phyloP scores from a whole-genome alignment of 768 basidiomycete genomes.

The Russula olivacea region DNA sequence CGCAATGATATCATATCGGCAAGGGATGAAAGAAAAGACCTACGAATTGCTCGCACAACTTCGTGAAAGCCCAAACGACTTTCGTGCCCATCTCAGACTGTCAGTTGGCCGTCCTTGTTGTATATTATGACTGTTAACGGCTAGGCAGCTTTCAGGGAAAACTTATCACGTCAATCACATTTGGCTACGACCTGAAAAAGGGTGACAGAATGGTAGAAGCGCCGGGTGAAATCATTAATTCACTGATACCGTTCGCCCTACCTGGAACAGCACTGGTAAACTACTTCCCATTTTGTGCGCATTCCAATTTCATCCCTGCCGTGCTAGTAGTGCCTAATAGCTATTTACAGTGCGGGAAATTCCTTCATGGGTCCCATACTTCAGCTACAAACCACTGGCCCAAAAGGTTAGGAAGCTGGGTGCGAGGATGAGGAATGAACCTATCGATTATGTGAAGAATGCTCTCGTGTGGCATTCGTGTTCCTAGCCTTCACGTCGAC shows the following conservation, averaged over 20 bases:
- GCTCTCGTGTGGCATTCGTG: not conserved
- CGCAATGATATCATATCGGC: not conserved
- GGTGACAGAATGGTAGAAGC: not conserved
- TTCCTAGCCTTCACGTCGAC: not conserved
- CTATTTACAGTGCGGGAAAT: not conserved
- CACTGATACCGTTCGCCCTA: not conserved
- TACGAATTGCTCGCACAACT: not conserved
- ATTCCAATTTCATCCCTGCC: too few species aligned
- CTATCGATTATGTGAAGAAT: not conserved
- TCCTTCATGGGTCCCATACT: conserved; percentile 11
- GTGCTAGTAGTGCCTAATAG: not conserved
- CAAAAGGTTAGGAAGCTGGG: not conserved
- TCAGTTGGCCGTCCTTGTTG: not conserved
- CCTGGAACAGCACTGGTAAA: conserved; percentile 13
- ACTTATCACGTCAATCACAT: conserved; percentile 2
- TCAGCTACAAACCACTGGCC: not conserved
- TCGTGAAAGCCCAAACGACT: not conserved
- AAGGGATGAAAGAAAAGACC: not conserved
- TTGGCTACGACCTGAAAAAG: conserved; percentile 8
- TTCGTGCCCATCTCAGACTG: not conserved
- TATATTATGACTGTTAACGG: not conserved
- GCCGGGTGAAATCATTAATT: not conserved
- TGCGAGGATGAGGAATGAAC: not conserved
- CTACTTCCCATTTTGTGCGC: conserved; percentile 14
- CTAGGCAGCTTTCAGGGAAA: not conserved